A percentile compares a stretch with the other conserved stretches of the same genome.
These are phyloP conservation scores for Dothiorella sarmentorum DNA, from an alignment of 2,329 filamentous ascomycete genomes.

Conservation along the genomic window DNA sequence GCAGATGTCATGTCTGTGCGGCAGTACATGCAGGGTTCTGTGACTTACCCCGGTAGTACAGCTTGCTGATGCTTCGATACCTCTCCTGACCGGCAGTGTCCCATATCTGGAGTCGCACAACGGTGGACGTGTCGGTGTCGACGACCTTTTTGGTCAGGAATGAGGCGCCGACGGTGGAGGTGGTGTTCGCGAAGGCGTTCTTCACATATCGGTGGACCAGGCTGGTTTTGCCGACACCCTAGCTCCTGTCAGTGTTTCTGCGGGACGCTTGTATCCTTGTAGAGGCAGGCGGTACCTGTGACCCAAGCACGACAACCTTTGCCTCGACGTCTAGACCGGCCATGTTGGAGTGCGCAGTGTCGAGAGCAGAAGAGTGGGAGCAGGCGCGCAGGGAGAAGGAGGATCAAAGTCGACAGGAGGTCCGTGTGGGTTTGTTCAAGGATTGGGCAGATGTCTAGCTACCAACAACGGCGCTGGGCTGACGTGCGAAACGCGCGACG, in stretches of 20 bases:
- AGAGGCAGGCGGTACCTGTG: slow-evolving; percentile 64
- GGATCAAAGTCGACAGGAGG: slow-evolving; percentile 16
- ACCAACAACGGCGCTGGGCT: background rate
- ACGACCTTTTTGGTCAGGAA: slow-evolving; percentile 63
- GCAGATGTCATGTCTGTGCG: background rate
- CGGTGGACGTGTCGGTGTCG: slow-evolving; percentile 79
- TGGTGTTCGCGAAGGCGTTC: slow-evolving; percentile 56
- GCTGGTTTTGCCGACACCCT: slow-evolving; percentile 74
- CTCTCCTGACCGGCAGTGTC: slow-evolving; percentile 95
- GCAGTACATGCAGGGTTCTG: slow-evolving; percentile 11
- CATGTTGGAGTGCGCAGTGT: slow-evolving; percentile 10
- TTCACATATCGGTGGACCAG: slow-evolving; percentile 75
- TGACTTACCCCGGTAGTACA: slow-evolving; percentile 73
- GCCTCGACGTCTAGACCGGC: slow-evolving; percentile 61
- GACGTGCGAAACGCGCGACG: slow-evolving; percentile 14
- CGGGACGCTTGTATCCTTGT: slow-evolving; percentile 64
- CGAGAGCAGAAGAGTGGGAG: background rate
- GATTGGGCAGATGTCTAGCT: background rate
- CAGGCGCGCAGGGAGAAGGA: slow-evolving; percentile 23
- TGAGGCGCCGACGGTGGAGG: slow-evolving; percentile 50
- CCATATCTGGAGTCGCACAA: slow-evolving; percentile 93
- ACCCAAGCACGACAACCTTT: slow-evolving; percentile 77
- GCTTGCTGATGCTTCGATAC: slow-evolving; percentile 87
- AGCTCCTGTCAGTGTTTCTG: slow-evolving; percentile 65
- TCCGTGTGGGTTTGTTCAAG: background rate